Base-by-base conservation (phyloP, 1,284 basidiomycete genomes). In the Thecaphora thlaspeos region DNA sequence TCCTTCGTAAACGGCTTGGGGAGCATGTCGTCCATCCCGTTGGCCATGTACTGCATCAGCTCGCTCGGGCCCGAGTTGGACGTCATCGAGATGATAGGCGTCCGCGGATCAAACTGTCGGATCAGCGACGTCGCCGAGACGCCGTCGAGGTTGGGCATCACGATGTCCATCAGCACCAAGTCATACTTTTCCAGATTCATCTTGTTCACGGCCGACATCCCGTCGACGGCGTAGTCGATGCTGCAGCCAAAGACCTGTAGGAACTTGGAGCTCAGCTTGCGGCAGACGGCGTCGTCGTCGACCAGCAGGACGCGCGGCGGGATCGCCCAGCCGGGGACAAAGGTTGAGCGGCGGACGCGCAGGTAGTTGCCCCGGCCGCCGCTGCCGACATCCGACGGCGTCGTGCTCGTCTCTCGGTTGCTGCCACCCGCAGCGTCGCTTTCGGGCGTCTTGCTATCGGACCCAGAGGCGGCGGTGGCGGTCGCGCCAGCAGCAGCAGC, bases 81-180 rank as follows among this genome's bases (percentile, higher is more conserved):
- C 48, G 91, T 95, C 91, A 96, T 95, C 15, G 89, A 92, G 71
- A 96, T 95, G 78, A 95, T 95, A 2, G 93, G 93, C 43, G 93
- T 97, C 81, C 86, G 87, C 55, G 86, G 86, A 80, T 96, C 92
- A 73, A 96, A 96, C 80, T 92, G 89, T 15, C 93, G 83, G 70
- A 96, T 96, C 68, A 96, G 80, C 48, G 87, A 90, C 39, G 93
- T 96, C 10, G 94, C 92, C 19, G 87, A 87, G 21, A 93, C 85
- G 23, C 79, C 79, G 63, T 93, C 91, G 62, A 93, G 81, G 78
- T 92, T 91, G 10, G 91, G 91, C 91, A 93, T 93, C 48, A 92
- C 88, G 52, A 94, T 92, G 68, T 93, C 91, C 90, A 62, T 66
- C 34, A 68, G 42, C 21, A 91, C 91, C 90, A 96, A 79, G 79